Conservation (phyloP, 352 stramenopile species). For the Halophytophthora batemanensis region DNA sequence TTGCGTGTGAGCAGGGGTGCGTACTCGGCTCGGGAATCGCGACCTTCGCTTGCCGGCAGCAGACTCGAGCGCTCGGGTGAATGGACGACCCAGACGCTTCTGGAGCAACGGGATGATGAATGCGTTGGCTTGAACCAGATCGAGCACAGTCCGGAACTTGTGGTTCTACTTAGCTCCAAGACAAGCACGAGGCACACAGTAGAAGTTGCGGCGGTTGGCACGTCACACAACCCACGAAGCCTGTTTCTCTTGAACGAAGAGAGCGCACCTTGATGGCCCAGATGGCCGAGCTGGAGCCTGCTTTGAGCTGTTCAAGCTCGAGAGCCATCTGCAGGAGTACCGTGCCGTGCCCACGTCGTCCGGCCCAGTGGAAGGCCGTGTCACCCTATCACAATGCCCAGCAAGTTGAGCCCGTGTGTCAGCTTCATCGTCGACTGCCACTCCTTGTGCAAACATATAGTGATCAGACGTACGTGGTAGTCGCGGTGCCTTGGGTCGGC, state of each 20-base stretch:
- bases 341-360: conserved; percentile 40
- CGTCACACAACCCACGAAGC: too few species aligned
- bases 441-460: neutral
- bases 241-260: neutral
- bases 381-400: conserved; percentile 35
- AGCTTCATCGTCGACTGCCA: neutral
- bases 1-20: neutral
- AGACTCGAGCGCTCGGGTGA: conserved; percentile 20
- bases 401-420: neutral
- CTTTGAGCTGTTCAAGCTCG: conserved; percentile 28
- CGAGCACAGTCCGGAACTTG: conserved; percentile 45
- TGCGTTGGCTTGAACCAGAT: conserved; percentile 33
- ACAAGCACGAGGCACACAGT: too few species aligned
- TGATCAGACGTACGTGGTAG: conserved; percentile 26
- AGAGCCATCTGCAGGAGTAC: conserved; percentile 51
- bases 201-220: too few species aligned
- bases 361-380: conserved; percentile 72
- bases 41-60: conserved; percentile 28
- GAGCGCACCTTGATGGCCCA: conserved; percentile 51
- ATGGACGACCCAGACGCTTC: conserved; percentile 33
- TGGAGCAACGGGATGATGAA: conserved; percentile 49
- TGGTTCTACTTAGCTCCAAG: conserved; percentile 40
- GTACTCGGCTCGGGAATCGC: conserved; percentile 28
- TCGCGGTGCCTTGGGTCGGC: conserved; percentile 43
- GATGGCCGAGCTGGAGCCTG: conserved; percentile 19